Evolutionary conservation across 108 stramenopile species (phyloP).

Genomic region (Nitzschia sp.): DNA sequence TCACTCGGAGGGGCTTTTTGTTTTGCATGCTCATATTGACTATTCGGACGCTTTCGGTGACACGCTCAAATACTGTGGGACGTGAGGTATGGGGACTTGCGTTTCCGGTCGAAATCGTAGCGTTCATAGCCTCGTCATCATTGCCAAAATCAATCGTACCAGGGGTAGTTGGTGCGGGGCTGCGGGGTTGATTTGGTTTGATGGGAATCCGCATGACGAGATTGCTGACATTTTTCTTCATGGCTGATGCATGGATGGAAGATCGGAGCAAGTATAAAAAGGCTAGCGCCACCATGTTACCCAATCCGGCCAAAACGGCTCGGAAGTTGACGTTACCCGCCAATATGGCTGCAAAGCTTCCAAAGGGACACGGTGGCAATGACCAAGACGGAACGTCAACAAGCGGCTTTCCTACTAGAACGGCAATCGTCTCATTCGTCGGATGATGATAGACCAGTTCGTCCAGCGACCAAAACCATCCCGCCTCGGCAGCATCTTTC

Average conservation of each 20-base stretch:
- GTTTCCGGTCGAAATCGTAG: no score
- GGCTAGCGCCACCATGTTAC: conserved; percentile 60
- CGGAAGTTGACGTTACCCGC: conserved; percentile 49
- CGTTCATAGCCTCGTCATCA: no score
- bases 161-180: neutral
- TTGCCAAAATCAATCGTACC: neutral
- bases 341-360: conserved; percentile 31
- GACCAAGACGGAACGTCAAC: neutral
- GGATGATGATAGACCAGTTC: conserved; percentile 32
- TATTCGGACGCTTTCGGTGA: conserved; percentile 7
- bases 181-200: neutral
- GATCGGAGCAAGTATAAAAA: conserved; percentile 73
- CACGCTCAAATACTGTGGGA: neutral
- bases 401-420: neutral
- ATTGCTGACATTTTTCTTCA: conserved; percentile 61
- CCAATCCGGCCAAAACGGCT: conserved; percentile 62
- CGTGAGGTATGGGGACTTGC: neutral
- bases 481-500: conserved; percentile 48
- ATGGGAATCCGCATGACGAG: conserved; percentile 37
- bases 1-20: neutral
- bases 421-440: neutral
- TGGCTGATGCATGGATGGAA: conserved; percentile 62
- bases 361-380: conserved; percentile 51
- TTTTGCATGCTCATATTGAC: conserved; percentile 19
- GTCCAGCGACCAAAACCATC: conserved; percentile 60